Base-by-base conservation (phyloP, 306 rosid species). In the Castanea mollissima region DNA sequence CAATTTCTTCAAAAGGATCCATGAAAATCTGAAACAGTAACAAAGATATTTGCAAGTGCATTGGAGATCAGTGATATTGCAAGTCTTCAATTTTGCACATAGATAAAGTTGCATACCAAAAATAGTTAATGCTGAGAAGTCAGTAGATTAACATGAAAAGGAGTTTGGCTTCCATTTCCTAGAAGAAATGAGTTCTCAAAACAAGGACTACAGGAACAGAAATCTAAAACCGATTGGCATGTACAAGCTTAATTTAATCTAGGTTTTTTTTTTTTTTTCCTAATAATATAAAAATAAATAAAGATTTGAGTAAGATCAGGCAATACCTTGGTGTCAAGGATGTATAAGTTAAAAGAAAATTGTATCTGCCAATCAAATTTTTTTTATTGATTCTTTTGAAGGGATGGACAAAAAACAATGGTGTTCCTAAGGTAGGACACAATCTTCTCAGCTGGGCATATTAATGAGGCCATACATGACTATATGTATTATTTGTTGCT, bases 1-100 rank as follows among this genome's bases (percentile, higher is more conserved):
- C 96, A 77, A 93, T 76, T 81, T 93, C 98, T 87, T 96, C 99
- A 85, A 96, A 91, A 74, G 97, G 99, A 76, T 96, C 98, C 86
- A 87, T 82, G 83, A 85, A 83, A 87, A 89, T 89, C 98, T 96
- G 82, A 63, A 80, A 75, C 19, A 62, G 69, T 4, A 71, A 35
- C 7, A 73, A 69, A 62, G n/a, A 69, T 16, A 68, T 49, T 79
- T 65, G 62, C 62, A 72, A 73, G 72, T 75, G 27, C 75, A 81
- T 29, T 38, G 34, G 79, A 20, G 68, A 85, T 35, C 67, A 76
- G 31, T 79, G 82, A 78, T 23, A 49, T 46, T 74, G 15, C 41
- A 76, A 72, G 57, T 63, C 18, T 34, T 56, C 27, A 56, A 78
- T 75, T 73, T 78, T 56, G 62, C 63, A 65, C 74, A 76, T 46